Conservation (phyloP, 2,329 filamentous ascomycete genomes). For the Penicillium decumbens region DNA sequence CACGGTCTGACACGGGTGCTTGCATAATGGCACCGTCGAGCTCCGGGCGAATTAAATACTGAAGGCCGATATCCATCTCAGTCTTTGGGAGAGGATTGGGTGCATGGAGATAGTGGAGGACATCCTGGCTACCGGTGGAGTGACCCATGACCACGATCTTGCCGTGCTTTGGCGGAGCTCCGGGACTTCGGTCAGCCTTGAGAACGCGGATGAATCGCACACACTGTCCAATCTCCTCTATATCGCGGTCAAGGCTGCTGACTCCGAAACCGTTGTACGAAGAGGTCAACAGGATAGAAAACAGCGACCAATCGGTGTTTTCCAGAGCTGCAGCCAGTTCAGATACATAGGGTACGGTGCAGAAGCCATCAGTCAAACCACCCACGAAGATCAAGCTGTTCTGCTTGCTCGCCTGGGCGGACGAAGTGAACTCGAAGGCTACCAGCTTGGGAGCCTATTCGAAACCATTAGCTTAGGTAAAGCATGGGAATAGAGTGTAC, state of each 20-base stretch:
- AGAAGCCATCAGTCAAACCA: conserved; percentile 56
- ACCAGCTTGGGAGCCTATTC: conserved; percentile 37
- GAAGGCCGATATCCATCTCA: conserved; percentile 24
- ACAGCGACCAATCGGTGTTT: conserved; percentile 50
- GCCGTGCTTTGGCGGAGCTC: conserved; percentile 24
- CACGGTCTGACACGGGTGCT: conserved; percentile 72
- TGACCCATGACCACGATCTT: conserved; percentile 66
- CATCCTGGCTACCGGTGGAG: conserved; percentile 65
- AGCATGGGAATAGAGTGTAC: background rate
- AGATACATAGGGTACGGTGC: conserved; percentile 52
- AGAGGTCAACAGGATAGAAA: conserved; percentile 49
- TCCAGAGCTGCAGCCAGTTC: conserved; percentile 48
- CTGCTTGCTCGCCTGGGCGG: conserved; percentile 27
- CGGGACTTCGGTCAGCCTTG: conserved; percentile 23
- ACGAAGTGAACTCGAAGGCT: conserved; percentile 39
- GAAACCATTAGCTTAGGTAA: conserved; percentile 5
- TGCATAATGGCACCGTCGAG: conserved; percentile 76
- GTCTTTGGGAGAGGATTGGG: conserved; percentile 37
- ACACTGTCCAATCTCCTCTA: conserved; percentile 50
- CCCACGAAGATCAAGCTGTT: conserved; percentile 56
- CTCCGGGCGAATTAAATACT: conserved; percentile 43
- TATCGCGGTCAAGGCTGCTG: conserved; percentile 50
- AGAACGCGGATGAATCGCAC: conserved; percentile 48
- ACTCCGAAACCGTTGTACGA: conserved; percentile 55
- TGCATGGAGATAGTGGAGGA: conserved; percentile 58